Conservation (phyloP, 2,329 filamentous ascomycete genomes). For the Aschersonia sp. region DNA sequence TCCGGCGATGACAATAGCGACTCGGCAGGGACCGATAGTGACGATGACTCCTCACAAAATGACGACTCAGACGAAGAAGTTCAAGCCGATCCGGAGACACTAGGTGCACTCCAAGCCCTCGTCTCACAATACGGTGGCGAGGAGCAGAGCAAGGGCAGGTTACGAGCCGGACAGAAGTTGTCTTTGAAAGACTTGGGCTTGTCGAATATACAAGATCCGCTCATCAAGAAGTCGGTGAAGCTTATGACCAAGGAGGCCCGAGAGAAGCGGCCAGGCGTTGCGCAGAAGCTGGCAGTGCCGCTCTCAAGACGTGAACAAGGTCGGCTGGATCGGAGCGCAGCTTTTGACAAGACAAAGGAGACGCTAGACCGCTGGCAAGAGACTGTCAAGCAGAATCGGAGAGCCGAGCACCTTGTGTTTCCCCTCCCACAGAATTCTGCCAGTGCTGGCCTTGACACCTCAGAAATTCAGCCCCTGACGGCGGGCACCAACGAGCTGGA, state of each 20-base stretch:
- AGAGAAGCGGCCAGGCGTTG: constrained; percentile 24
- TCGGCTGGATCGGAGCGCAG: constrained; percentile 63
- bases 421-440: constrained; percentile 63
- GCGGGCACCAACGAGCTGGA: constrained; percentile 66
- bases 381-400: constrained; percentile 85
- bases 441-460: constrained; percentile 42
- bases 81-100: constrained; percentile 35
- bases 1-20: constrained; percentile 26
- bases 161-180: constrained; percentile 48
- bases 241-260: constrained; percentile 52
- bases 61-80: constrained; percentile 34
- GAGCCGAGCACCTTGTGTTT: constrained; percentile 81
- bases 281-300: constrained; percentile 65
- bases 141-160: constrained; percentile 26
- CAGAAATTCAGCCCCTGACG: constrained; percentile 50
- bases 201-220: constrained; percentile 55
- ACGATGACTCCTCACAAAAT: constrained; percentile 17
- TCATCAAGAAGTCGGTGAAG: constrained; percentile 67
- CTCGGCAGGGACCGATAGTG: constrained; percentile 30
- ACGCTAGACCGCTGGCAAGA: constrained; percentile 85
- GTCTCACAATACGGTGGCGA: constrained; percentile 56
- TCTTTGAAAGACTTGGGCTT: constrained; percentile 62
- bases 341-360: constrained; percentile 83
- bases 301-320: constrained; percentile 78
- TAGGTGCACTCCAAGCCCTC: constrained; percentile 52